These are phyloP conservation scores for Umbilicus rupestris DNA, from an alignment of 164 flowering plant species.

Conservation along the genomic window DNA sequence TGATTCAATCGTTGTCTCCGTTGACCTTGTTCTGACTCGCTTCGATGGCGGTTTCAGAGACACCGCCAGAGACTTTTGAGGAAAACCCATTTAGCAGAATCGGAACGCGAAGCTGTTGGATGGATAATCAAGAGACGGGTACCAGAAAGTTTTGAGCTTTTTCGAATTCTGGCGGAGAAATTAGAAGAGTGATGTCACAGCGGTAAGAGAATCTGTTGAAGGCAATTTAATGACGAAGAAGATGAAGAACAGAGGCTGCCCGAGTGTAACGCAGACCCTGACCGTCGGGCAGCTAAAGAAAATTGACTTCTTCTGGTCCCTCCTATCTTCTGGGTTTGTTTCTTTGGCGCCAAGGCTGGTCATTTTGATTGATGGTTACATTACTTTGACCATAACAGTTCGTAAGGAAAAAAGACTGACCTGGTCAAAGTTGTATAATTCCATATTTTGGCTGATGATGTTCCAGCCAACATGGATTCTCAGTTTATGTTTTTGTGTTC, in stretches of 20 bases:
- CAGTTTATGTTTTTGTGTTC: background rate
- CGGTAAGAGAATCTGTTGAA: background rate
- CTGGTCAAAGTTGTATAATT: conserved; percentile 4
- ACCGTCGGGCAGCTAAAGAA: conserved; percentile 4
- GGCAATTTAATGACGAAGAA: background rate
- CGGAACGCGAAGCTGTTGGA: no score
- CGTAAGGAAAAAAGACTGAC: background rate
- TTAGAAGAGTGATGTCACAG: conserved; percentile 5
- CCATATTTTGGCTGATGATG: background rate
- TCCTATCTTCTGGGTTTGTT: background rate
- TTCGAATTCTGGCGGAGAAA: background rate
- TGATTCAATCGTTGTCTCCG: background rate
- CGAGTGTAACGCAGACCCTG: background rate
- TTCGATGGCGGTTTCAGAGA: background rate
- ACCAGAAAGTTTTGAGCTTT: background rate
- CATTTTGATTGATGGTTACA: background rate
- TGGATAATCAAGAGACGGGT: background rate
- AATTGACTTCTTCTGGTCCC: conserved; percentile 2
- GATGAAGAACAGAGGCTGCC: background rate
- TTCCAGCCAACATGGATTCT: conserved; percentile 2
- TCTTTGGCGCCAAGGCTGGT: background rate
- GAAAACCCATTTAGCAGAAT: background rate
- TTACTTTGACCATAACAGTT: conserved; percentile 2
- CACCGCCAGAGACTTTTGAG: background rate
- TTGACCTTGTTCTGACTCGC: conserved; percentile 1